A percentile compares a stretch with the other conserved stretches of the same genome.
phyloP scores from a whole-genome alignment of 1,284 basidiomycete species.

The Cystobasidiaceae sp. region DNA sequence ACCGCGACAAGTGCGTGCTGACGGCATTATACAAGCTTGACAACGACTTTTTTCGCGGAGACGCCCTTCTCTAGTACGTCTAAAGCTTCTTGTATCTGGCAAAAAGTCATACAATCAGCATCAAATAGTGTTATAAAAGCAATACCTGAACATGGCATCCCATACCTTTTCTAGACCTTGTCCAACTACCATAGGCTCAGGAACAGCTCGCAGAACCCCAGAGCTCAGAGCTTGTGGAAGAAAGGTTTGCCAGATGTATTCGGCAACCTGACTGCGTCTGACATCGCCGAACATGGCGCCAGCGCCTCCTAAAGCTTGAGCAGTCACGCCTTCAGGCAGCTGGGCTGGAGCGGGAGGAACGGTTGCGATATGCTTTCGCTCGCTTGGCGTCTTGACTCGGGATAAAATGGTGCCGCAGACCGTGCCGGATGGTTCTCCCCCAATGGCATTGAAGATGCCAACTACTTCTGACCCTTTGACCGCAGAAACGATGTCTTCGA shows the following conservation, averaged over 20 bases:
- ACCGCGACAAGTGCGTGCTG: too few species aligned
- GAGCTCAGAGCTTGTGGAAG: constrained; percentile 30
- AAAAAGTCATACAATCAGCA: background rate
- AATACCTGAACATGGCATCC: background rate
- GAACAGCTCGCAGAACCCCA: constrained; percentile 29
- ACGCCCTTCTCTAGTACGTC: constrained; percentile 35
- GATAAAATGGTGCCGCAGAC: constrained; percentile 19
- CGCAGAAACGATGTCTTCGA: constrained; percentile 25
- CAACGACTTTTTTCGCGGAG: constrained; percentile 36
- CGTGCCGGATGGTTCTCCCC: constrained; percentile 29
- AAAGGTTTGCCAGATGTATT: constrained; percentile 33
- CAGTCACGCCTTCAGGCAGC: constrained; percentile 26
- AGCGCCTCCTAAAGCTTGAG: constrained; percentile 6
- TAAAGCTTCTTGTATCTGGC: constrained; percentile 29
- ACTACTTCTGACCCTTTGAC: constrained; percentile 24
- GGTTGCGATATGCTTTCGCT: constrained; percentile 33
- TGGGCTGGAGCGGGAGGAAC: constrained; percentile 31
- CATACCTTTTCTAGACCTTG: constrained; percentile 30
- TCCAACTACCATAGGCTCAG: constrained; percentile 33
- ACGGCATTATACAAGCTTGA: too few species aligned
- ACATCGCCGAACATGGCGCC: constrained; percentile 22
- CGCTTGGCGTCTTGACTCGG: constrained; percentile 16
- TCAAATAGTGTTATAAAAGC: background rate
- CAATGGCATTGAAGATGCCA: constrained; percentile 35
- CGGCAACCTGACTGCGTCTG: background rate